Evolutionary conservation across 1,284 basidiomycete species (phyloP), one percentile per base, ranked within the genome.

Genomic region (Cutaneotrichosporon cutaneum): DNA sequence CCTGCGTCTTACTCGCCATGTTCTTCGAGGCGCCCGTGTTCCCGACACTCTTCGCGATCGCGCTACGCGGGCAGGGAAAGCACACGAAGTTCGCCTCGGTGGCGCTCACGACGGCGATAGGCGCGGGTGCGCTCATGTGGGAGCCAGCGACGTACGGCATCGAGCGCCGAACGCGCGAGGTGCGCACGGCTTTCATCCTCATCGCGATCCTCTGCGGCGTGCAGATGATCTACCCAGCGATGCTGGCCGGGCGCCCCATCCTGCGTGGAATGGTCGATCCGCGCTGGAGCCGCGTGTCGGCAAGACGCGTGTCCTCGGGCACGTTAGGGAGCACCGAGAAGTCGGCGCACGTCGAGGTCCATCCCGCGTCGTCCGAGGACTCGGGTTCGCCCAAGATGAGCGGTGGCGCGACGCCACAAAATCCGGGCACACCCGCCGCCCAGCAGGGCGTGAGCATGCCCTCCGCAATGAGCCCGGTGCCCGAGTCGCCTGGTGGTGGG

Each of bases 1-100:
- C 59, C 10, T 60, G 65, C 33, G 66, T 77, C 26, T 67, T 78
- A 30, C 67, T 80, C 4, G 56, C 70, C 56, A 63, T 70, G 47
- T 74, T 78, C 61, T 78, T 78, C 64, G 73, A 80, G 63, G 67
- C 71, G 4, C 69, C 76, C 27, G 74, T 78, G 27, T 78, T 80
- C 66, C 78, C 78, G 7, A 70, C 72, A 0, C 27, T 80, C 6
- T 78, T 74, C 68, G 76, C 78, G 26, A 77, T 75, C 30, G 70
- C 68, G 1, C 58, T 77, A 1, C 72, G 78, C 1, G 67, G 70
- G 16, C 73, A 76, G 57, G 78, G 78, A 7, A 61, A 65, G 47
- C 63, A 71, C 42, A 77, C 75, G 6, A 77, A 76, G 63, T 59
- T 68, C 24, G 70, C 70, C 5, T 70, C 74, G 10, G 71, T 74